These are phyloP conservation scores for Yamadazyma diddensiae DNA, from an alignment of 1,139 yeast genomes.

Conservation along the genomic window DNA sequence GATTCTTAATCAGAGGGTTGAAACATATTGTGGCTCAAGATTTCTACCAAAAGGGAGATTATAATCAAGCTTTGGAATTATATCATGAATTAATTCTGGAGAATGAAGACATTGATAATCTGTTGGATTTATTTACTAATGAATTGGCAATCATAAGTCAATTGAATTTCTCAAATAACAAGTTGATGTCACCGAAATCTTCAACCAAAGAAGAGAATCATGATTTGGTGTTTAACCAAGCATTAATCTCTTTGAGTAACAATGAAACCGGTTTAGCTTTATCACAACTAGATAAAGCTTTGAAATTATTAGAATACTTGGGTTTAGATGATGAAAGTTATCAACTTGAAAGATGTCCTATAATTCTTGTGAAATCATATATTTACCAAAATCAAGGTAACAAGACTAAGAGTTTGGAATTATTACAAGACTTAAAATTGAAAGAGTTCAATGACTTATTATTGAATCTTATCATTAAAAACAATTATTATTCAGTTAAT, in stretches of 20 bases:
- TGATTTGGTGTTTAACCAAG: conserved; percentile 60
- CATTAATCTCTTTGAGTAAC: conserved; percentile 51
- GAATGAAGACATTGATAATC: conserved; percentile 31
- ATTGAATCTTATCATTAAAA: conserved; percentile 31
- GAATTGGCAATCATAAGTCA: conserved; percentile 69
- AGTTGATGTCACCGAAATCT: conserved; percentile 7
- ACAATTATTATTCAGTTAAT: conserved; percentile 26
- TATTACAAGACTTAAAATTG: conserved; percentile 26
- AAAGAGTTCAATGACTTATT: conserved; percentile 28
- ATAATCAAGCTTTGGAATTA: conserved; percentile 49
- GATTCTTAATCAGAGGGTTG: conserved; percentile 45
- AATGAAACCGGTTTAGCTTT: conserved; percentile 45
- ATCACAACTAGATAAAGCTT: conserved; percentile 49
- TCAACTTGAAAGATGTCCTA: conserved; percentile 55
- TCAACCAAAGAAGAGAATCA: conserved; percentile 19
- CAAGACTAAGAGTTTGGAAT: conserved; percentile 35
- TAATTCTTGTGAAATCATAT: conserved; percentile 67
- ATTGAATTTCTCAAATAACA: conserved; percentile 18
- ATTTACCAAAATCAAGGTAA: conserved; percentile 52
- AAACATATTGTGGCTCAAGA: conserved; percentile 82
- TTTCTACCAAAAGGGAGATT: conserved; percentile 64
- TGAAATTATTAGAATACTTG: conserved; percentile 35
- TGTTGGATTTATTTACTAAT: conserved; percentile 64
- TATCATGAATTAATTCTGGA: conserved; percentile 52
- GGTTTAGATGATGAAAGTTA: conserved; percentile 40